Evolutionary conservation across 2,329 filamentous ascomycete species (phyloP).

Genomic region (Ophiostoma triangulosporum): DNA sequence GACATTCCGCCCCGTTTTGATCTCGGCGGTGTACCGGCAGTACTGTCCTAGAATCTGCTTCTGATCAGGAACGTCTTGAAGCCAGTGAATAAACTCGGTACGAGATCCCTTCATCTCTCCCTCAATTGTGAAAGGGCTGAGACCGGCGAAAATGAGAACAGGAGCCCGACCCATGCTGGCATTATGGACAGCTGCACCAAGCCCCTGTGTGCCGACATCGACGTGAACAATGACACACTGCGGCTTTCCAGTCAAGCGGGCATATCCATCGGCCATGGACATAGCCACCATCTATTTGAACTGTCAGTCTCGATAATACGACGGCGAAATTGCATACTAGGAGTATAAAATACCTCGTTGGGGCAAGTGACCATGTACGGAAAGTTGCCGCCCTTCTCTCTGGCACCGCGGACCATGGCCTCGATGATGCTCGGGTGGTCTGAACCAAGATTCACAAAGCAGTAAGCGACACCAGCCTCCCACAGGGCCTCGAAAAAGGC

Average conservation of each 20-base stretch:
- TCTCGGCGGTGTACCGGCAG: slow-evolving; percentile 69
- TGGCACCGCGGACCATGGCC: slow-evolving; percentile 59
- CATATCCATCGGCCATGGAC: slow-evolving; percentile 63
- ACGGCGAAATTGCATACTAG: too few species aligned
- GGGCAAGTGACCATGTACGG: slow-evolving; percentile 59
- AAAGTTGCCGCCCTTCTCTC: slow-evolving; percentile 46
- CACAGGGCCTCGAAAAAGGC: slow-evolving; percentile 74
- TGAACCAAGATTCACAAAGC: slow-evolving; percentile 46
- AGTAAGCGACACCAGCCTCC: slow-evolving; percentile 50
- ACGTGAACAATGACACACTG: slow-evolving; percentile 62
- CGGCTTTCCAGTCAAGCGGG: slow-evolving; percentile 49
- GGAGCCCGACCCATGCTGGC: slow-evolving; percentile 54
- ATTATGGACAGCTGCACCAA: slow-evolving; percentile 61
- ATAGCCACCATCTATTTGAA: slow-evolving; percentile 53
- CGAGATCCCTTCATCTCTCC: slow-evolving; percentile 28
- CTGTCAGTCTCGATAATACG: too few species aligned
- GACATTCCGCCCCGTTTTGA: slow-evolving; percentile 72
- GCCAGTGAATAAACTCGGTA: slow-evolving; percentile 30
- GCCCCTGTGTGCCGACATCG: slow-evolving; percentile 60
- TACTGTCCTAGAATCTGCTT: slow-evolving; percentile 57
- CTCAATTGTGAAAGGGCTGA: slow-evolving; percentile 29
- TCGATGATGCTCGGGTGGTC: slow-evolving; percentile 60
- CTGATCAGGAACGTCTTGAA: slow-evolving; percentile 24
- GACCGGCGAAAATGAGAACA: slow-evolving; percentile 34
- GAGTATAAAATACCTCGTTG: slow-evolving; percentile 41